Conservation (phyloP, 2,329 filamentous ascomycete species). For the Fusarium beomiforme region DNA sequence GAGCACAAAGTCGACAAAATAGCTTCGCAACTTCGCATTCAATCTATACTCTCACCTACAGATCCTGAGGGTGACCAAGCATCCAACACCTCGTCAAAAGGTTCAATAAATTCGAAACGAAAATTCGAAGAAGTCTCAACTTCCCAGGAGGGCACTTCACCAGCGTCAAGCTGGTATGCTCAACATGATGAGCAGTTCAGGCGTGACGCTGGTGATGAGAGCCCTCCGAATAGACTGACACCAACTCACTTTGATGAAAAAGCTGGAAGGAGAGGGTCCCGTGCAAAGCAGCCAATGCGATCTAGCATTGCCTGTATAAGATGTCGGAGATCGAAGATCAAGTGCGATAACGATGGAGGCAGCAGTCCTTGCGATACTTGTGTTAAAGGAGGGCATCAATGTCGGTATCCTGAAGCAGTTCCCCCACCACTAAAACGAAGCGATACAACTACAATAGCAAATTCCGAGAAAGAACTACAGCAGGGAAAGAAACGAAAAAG, state of each 20-base stretch:
- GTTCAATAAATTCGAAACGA: neutral
- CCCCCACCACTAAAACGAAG: constrained; percentile 53
- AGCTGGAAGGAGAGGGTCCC: constrained; percentile 23
- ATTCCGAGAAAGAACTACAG: neutral
- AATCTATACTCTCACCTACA: constrained; percentile 61
- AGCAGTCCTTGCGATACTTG: constrained; percentile 79
- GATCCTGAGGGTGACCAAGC: constrained; percentile 54
- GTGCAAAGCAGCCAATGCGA: constrained; percentile 66
- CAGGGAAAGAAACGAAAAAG: constrained; percentile 7
- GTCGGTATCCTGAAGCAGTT: constrained; percentile 70
- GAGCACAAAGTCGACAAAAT: constrained; percentile 58
- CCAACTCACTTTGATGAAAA: constrained; percentile 14
- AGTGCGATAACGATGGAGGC: constrained; percentile 83
- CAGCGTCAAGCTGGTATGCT: neutral
- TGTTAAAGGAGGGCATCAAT: constrained; percentile 75
- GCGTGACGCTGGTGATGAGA: neutral
- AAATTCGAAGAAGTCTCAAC: constrained; percentile 2
- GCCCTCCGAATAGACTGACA: neutral
- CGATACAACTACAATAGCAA: constrained; percentile 39
- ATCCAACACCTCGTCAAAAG: constrained; percentile 27
- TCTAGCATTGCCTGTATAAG: constrained; percentile 82
- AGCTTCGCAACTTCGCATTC: constrained; percentile 61
- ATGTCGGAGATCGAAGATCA: constrained; percentile 85
- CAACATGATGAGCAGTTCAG: neutral
- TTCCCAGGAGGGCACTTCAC: neutral